Evolutionary conservation across 768 basidiomycete species (phyloP).

Genomic region (Galerina sulciceps): DNA sequence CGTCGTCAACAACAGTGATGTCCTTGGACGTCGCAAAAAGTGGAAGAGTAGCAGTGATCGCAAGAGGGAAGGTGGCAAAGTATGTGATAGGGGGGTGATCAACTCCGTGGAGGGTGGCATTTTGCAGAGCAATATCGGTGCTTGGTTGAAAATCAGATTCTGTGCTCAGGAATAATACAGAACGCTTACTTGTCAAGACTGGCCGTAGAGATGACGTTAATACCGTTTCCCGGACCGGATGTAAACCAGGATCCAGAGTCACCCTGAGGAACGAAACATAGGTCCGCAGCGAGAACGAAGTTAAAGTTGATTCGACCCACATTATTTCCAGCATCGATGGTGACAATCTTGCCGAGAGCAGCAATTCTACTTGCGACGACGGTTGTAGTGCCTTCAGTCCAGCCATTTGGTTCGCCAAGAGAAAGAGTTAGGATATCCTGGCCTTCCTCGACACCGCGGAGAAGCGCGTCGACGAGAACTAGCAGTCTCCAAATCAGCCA

Average conservation of each 20-base stretch:
- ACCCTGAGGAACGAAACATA: constrained; percentile 36
- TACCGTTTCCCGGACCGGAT: constrained; percentile 53
- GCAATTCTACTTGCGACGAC: constrained; percentile 66
- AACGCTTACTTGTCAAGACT: constrained; percentile 53
- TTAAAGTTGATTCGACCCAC: constrained; percentile 21
- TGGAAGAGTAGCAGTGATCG: constrained; percentile 47
- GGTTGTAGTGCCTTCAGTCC: constrained; percentile 58
- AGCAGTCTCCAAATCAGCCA: background rate
- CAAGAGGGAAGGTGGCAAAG: constrained; percentile 52
- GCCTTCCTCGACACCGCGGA: constrained; percentile 53
- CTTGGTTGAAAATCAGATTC: constrained; percentile 24
- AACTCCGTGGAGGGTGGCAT: constrained; percentile 54
- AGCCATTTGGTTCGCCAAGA: constrained; percentile 65
- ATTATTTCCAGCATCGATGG: constrained; percentile 64
- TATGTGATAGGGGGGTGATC: constrained; percentile 56
- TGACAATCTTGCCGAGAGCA: constrained; percentile 60
- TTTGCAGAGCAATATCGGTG: constrained; percentile 60
- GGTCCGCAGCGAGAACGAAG: background rate
- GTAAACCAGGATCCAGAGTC: constrained; percentile 66
- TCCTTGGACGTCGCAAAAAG: constrained; percentile 66
- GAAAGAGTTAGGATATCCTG: constrained; percentile 70
- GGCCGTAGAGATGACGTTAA: constrained; percentile 60
- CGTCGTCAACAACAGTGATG: constrained; percentile 56
- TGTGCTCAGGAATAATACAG: background rate
- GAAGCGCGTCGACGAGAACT: constrained; percentile 52